A percentile compares a stretch with the other conserved stretches of the same genome.
Conservation (phyloP, 2,329 filamentous ascomycete genomes). For the Aspergillus sp. region DNA sequence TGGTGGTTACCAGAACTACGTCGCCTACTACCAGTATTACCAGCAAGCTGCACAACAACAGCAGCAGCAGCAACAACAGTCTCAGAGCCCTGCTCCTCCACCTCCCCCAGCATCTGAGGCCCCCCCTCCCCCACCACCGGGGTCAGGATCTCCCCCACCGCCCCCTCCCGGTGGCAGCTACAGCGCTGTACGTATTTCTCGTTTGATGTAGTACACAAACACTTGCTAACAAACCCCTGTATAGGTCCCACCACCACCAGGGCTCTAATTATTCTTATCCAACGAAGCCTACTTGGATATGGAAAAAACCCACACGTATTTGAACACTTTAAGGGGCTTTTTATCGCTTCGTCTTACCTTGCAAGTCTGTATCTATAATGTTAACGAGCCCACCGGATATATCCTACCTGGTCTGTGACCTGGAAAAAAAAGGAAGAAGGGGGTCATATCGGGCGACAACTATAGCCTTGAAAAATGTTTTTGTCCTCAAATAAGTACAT, state of each 20-base stretch:
- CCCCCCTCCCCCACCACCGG: conserved; percentile 61
- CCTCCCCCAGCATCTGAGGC: conserved; percentile 56
- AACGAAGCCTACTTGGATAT: conserved; percentile 6
- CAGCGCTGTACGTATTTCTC: conserved; percentile 54
- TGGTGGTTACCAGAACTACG: conserved; percentile 78
- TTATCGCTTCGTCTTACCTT: neutral
- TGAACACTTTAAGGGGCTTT: neutral
- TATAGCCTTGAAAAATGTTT: neutral
- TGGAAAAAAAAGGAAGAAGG: neutral
- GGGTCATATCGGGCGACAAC: neutral
- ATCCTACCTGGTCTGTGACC: neutral
- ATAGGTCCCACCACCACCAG: conserved; percentile 23
- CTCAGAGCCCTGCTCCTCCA: conserved; percentile 51
- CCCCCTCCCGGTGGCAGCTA: conserved; percentile 60
- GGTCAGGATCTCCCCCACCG: conserved; percentile 56
- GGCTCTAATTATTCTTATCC: conserved; percentile 12
- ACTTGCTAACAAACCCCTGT: neutral
- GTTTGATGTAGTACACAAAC: neutral
- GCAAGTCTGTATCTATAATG: neutral
- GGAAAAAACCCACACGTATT: neutral
- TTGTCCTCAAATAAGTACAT: neutral
- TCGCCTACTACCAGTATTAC: conserved; percentile 66
- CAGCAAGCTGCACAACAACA: conserved; percentile 61
- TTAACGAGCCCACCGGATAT: neutral
- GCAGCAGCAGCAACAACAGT: conserved; percentile 43